Evolutionary conservation across 345 rosid genomes (phyloP).

Genomic region (Eucalyptus marginata): DNA sequence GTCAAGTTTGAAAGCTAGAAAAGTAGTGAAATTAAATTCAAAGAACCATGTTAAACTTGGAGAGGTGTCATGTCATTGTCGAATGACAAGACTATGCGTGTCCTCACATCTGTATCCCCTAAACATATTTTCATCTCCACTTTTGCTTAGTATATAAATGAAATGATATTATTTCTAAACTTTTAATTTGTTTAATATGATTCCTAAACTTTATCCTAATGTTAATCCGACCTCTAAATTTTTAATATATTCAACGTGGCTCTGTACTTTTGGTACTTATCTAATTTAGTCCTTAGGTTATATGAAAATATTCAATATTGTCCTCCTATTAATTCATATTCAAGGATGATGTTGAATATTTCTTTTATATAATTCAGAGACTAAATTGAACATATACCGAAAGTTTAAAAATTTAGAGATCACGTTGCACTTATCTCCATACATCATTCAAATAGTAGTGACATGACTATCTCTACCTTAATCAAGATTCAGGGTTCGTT

Average conservation of each 20-base stretch:
- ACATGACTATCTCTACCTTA: background rate
- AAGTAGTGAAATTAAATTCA: background rate
- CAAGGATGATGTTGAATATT: fast-evolving
- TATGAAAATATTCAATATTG: fast-evolving
- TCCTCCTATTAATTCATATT: too few relatives aligned
- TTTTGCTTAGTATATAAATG: background rate
- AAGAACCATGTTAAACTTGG: background rate
- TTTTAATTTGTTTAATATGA: too few relatives aligned
- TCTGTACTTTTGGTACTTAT: too few relatives aligned
- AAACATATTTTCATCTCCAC: background rate
- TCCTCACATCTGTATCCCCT: background rate
- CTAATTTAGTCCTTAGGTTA: fast-evolving
- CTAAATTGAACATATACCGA: too few relatives aligned
- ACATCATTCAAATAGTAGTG: background rate
- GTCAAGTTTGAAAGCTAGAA: background rate
- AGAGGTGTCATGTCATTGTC: background rate
- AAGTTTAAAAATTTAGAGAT: too few relatives aligned
- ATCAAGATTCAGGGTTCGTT: background rate
- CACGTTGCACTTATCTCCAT: background rate
- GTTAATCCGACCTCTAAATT: fast-evolving
- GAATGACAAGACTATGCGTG: background rate
- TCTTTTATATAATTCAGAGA: too few relatives aligned
- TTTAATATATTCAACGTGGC: too few relatives aligned
- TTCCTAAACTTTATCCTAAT: fast-evolving
- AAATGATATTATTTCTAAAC: fast-evolving